Conservation (phyloP, 1,284 basidiomycete species). For the Abortiporus biennis region DNA sequence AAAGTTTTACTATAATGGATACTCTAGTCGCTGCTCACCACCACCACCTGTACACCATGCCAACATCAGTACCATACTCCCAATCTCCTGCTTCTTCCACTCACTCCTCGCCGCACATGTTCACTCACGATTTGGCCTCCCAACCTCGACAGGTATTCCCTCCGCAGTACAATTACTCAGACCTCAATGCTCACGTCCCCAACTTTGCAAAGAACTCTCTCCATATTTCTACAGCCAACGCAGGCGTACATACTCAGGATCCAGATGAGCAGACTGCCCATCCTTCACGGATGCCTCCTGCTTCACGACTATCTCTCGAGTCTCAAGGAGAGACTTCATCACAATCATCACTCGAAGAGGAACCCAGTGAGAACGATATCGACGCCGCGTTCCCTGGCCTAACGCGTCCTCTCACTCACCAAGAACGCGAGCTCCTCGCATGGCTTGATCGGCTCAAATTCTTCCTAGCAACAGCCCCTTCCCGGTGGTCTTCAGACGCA, state of each 20-base stretch:
- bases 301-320: not conserved
- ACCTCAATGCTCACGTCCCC: not conserved
- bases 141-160: not conserved
- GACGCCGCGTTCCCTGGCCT: constrained; percentile 1
- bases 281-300: not conserved
- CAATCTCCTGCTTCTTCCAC: not conserved
- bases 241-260: not conserved
- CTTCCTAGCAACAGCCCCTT: constrained; percentile 83
- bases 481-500: constrained; percentile 47
- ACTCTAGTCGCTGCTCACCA: not conserved
- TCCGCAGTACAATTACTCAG: not conserved
- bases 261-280: not conserved
- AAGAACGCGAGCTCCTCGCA: constrained; percentile 47
- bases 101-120: not conserved
- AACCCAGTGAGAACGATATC: not conserved
- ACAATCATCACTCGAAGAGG: not conserved
- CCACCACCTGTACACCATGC: not conserved
- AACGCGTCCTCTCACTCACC: constrained; percentile 1
- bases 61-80: not conserved
- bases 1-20: not conserved
- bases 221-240: not conserved
- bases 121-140: not conserved
- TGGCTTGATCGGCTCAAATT: constrained; percentile 75
- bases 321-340: not conserved
- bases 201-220: not conserved